Conservation (phyloP, 1,139 yeast species). For the Pichia sp. region DNA sequence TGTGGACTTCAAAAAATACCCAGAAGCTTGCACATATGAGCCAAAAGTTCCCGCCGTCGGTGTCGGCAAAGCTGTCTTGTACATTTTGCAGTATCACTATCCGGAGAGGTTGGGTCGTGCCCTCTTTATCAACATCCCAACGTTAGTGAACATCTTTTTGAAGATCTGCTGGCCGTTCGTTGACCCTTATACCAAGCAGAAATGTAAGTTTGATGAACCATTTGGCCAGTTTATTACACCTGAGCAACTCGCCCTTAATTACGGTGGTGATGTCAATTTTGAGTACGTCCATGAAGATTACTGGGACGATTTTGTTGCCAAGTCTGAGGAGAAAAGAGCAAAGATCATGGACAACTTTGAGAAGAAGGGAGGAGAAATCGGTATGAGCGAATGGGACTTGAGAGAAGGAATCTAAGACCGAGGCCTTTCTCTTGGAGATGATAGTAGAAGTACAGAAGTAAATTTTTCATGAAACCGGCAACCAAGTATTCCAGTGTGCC, state of each 20-base stretch:
- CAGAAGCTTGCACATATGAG: constrained; percentile 47
- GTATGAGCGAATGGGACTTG: constrained; percentile 50
- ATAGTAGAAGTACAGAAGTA: background rate
- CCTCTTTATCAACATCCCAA: constrained; percentile 54
- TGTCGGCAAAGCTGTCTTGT: constrained; percentile 68
- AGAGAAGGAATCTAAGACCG: constrained; percentile 23
- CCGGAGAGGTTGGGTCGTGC: constrained; percentile 61
- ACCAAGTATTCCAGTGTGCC: background rate
- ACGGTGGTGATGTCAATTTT: constrained; percentile 53
- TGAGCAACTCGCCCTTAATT: constrained; percentile 50
- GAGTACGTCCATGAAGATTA: constrained; percentile 73
- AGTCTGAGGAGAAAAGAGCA: constrained; percentile 52
- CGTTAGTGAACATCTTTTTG: constrained; percentile 54
- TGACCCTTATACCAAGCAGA: constrained; percentile 61
- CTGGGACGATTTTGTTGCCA: constrained; percentile 67
- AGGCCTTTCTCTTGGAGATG: background rate
- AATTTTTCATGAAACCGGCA: background rate
- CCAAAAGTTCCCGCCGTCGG: constrained; percentile 78
- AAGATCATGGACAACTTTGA: constrained; percentile 60
- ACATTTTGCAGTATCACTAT: constrained; percentile 60
- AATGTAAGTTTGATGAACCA: constrained; percentile 56
- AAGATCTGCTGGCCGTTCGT: constrained; percentile 60
- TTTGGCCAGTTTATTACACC: constrained; percentile 50
- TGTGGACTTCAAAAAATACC: constrained; percentile 78
- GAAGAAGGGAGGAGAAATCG: constrained; percentile 64